These are phyloP conservation scores for Trifolium pratense DNA, from an alignment of 306 rosid genomes.

Conservation along the genomic window DNA sequence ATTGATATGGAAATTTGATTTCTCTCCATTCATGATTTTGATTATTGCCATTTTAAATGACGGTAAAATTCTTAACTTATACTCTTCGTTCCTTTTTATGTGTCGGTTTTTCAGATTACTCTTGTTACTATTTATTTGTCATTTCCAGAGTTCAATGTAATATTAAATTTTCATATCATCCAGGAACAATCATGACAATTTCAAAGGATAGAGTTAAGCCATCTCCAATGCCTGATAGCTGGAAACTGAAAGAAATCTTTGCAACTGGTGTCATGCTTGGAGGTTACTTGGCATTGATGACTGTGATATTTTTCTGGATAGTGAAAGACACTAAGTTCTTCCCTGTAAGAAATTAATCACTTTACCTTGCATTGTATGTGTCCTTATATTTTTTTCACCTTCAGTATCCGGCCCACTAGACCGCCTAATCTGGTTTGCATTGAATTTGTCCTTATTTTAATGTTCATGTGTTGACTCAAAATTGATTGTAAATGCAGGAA, in stretches of 20 bases:
- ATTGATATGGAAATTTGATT: constrained; percentile 92
- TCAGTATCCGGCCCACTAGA: too few relatives aligned
- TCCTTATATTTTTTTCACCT: too few relatives aligned
- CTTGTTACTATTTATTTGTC: neutral
- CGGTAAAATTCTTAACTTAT: constrained; percentile 54
- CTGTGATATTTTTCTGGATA: constrained; percentile 90
- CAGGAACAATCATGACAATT: constrained; percentile 98
- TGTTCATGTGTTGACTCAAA: constrained; percentile 26
- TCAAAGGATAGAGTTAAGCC: constrained; percentile 99
- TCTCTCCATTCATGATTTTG: constrained; percentile 99
- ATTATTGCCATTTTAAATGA: constrained; percentile 96
- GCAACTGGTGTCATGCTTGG: constrained; percentile 91
- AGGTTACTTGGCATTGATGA: constrained; percentile 95
- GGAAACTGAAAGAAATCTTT: constrained; percentile 93
- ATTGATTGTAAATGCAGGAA: constrained; percentile 49
- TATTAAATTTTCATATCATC: neutral
- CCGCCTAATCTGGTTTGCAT: too few relatives aligned
- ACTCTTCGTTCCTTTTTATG: neutral
- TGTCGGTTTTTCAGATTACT: neutral
- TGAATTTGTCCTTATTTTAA: neutral
- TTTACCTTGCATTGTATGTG: constrained; percentile 3
- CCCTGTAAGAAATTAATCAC: constrained; percentile 53
- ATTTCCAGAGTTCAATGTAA: too few relatives aligned
- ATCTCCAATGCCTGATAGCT: constrained; percentile 98
- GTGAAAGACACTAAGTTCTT: constrained; percentile 76